Conservation (phyloP, 768 basidiomycete genomes). For the Lentinus tigrinus region DNA sequence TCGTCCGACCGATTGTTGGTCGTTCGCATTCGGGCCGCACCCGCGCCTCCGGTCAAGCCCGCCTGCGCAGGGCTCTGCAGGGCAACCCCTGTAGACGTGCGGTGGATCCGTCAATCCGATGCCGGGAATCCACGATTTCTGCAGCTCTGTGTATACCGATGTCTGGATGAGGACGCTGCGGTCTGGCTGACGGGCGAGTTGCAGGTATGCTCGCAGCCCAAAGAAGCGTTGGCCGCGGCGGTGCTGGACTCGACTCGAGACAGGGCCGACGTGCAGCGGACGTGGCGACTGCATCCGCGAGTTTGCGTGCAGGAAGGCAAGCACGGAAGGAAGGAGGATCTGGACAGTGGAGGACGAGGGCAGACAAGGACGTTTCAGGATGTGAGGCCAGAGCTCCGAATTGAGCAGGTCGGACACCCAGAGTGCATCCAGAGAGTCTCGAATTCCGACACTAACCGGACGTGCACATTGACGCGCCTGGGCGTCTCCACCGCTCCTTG, state of each 20-base stretch:
- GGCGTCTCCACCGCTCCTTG: not conserved
- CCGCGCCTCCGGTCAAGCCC: not conserved
- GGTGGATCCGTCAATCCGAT: not conserved
- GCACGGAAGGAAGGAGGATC: not conserved
- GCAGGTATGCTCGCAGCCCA: no score
- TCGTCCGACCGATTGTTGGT: no score
- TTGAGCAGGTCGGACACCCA: not conserved
- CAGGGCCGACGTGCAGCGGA: not conserved
- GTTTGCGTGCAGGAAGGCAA: not conserved
- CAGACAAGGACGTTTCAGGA: not conserved
- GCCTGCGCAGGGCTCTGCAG: no score
- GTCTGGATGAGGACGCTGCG: not conserved
- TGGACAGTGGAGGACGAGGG: not conserved
- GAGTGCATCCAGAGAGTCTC: not conserved
- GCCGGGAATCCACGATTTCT: not conserved
- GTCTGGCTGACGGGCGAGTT: no score
- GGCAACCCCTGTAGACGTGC: not conserved
- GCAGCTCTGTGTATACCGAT: not conserved
- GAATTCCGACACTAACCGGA: not conserved
- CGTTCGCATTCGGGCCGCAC: no score
- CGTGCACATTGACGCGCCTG: not conserved
- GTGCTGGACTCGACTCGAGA: no score
- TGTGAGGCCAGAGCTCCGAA: not conserved
- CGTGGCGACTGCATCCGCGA: not conserved
- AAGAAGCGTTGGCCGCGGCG: not conserved